phyloP scores from a whole-genome alignment of 2,329 filamentous ascomycete species.

The Fusarium nelsonii region DNA sequence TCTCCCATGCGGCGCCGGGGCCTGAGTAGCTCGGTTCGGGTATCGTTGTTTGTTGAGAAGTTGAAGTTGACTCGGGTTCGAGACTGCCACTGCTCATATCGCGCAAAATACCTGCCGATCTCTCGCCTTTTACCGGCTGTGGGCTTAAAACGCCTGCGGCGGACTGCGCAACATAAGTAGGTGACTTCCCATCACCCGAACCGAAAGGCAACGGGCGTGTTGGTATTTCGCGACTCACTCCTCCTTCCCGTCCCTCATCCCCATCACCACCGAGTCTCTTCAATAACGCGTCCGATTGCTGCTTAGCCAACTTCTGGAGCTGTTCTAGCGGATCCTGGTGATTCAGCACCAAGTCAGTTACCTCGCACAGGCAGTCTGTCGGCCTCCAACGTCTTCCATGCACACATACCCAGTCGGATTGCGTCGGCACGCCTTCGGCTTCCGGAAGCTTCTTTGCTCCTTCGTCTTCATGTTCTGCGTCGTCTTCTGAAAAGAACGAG shows the following conservation, averaged over 20 bases:
- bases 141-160: conserved; percentile 54
- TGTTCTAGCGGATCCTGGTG: conserved; percentile 76
- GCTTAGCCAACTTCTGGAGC: conserved; percentile 76
- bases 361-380: conserved; percentile 66
- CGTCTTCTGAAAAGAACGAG: conserved; percentile 72
- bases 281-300: conserved; percentile 73
- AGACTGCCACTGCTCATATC: conserved; percentile 46
- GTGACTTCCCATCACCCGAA: conserved; percentile 57
- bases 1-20: conserved; percentile 65
- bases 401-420: conserved; percentile 94
- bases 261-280: conserved; percentile 61
- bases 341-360: conserved; percentile 65
- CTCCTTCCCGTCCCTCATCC: conserved; percentile 45
- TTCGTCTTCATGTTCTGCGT: conserved; percentile 59
- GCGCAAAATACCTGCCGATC: conserved; percentile 53
- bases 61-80: conserved; percentile 25
- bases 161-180: conserved; percentile 48
- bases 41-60: conserved; percentile 48
- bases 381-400: conserved; percentile 64
- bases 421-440: conserved; percentile 86
- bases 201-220: conserved; percentile 65
- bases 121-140: conserved; percentile 58
- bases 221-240: conserved; percentile 60
- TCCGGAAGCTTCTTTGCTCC: conserved; percentile 73
- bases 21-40: conserved; percentile 63